Base-by-base conservation (phyloP, 306 rosid genomes). In the Fragaria vesca region DNA sequence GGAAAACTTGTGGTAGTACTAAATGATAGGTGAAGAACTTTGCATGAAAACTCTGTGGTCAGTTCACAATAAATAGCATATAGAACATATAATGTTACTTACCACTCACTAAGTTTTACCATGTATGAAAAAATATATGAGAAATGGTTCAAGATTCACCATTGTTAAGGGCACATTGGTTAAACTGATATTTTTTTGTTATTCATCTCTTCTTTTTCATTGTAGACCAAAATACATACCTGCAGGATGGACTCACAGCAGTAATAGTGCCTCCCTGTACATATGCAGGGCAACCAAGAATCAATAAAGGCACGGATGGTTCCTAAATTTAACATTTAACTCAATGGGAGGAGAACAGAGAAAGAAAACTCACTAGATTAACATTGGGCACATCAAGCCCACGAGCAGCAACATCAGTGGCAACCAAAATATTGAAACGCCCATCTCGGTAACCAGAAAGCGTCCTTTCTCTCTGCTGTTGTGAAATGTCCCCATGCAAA, bases 381-480 rank as follows among this genome's bases (percentile, higher is more conserved):
- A 96, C 99, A 87, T 93, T 96, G 24, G 99, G 98, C 45, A 96
- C 87, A 79, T 96, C 99, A 73, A 96, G 99, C 47, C 99, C 99
- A 48, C 99, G 97, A 54, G 99, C 54, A 57, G 99, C 99, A 77
- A 96, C 99, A 81, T 96, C 99, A 57, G 99, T 96, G 32, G 98
- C 99, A 63, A 96, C 93, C 79, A 96, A 84, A 85, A 96, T 87
- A 85, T 88, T 91, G 86, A 96, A 96, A 69, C 81, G 79, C 40
- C 98, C 97, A 12, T 83, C 83, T 84, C 99, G 88, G 81, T 93
- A 96, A 67, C 91, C 97, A 60, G 97, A 48, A 79, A 96, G 98
- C 66, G 99, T 96, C 85, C 90, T 89, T 82, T 96, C 98, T 72
- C 99, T 93, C 82, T 93, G 99, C 65, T 79, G 80, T 85, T 96